Conservation (phyloP, 163 green algal species). For the Trebouxia gelatinosa region DNA sequence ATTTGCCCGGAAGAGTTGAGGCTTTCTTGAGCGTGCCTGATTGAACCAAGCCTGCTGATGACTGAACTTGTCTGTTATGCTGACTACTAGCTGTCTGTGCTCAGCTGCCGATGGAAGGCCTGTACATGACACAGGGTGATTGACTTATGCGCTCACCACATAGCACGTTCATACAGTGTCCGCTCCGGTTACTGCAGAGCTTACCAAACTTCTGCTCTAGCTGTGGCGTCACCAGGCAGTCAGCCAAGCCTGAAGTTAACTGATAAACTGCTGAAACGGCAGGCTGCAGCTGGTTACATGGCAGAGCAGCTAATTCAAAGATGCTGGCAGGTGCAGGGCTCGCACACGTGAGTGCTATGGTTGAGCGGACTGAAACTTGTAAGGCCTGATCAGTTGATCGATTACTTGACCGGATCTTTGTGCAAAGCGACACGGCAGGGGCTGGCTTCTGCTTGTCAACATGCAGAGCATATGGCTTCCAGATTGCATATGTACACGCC, state of each 20-base stretch:
- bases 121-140: not conserved
- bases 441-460: too few relatives aligned
- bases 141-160: too few relatives aligned
- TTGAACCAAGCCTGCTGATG: constrained; percentile 72
- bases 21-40: constrained; percentile 64
- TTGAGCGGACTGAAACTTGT: too few relatives aligned
- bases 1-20: constrained; percentile 65
- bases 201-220: constrained; percentile 13
- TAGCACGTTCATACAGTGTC: too few relatives aligned
- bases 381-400: too few relatives aligned
- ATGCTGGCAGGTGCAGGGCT: not conserved
- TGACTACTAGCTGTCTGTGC: constrained; percentile 41
- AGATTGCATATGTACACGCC: too few relatives aligned
- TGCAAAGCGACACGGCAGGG: too few relatives aligned
- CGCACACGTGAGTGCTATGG: too few relatives aligned
- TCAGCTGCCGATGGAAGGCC: not conserved
- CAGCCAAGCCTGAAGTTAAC: not conserved
- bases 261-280: not conserved
- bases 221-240: not conserved
- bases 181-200: too few relatives aligned
- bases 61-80: constrained; percentile 33
- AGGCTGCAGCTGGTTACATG: not conserved
- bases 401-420: too few relatives aligned
- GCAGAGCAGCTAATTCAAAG: not conserved
- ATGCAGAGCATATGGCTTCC: too few relatives aligned